Evolutionary conservation across 441 rosid species (phyloP), one percentile per base, ranked within the genome.

Genomic region (Theobroma grandiflorum): DNA sequence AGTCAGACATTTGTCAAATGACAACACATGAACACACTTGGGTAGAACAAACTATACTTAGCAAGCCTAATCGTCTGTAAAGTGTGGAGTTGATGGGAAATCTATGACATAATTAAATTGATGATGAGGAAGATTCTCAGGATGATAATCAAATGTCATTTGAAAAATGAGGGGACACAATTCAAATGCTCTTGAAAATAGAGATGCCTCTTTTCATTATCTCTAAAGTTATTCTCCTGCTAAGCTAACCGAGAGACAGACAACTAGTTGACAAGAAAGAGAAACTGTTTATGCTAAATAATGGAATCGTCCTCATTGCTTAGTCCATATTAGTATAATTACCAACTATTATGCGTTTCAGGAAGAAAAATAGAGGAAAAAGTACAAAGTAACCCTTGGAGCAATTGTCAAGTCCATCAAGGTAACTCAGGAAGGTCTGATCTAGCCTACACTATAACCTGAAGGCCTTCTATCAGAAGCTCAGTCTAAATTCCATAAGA

Each of bases 201-300:
- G 49, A 72, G 35, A 68, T 26, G 42, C 70, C 42, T 52, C 20
- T 52, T 68, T 49, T 69, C 72, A 35, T 76, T 78, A 2, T 61
- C 18, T 16, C 38, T 67, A 35, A 40, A 33, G 58, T 64, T 63
- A 78, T 65, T 76, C 76, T 76, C 63, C 77, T 73, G 31, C 52
- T 22, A 77, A 79, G 76, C 59, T 72, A 83, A 75, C 68, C 42
- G 73, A 66, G 22, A 67, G 80, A 64, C 79, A 77, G 81, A 83
- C 86, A 83, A 78, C 83, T 79, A 85, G 74, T 80, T 73, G 88
- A 83, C 83, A 80, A 87, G 83, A 62, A 72, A 74, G 71, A 74
- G 14, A 72, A 20, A 76, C 59, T 64, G 42, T 65, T 31, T 10
- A 61, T 11, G 38, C 33, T 61, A 61, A 61, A 37, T 63, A 58